Base-by-base conservation (phyloP, 2,329 filamentous ascomycete genomes). In the Periconia digitata region DNA sequence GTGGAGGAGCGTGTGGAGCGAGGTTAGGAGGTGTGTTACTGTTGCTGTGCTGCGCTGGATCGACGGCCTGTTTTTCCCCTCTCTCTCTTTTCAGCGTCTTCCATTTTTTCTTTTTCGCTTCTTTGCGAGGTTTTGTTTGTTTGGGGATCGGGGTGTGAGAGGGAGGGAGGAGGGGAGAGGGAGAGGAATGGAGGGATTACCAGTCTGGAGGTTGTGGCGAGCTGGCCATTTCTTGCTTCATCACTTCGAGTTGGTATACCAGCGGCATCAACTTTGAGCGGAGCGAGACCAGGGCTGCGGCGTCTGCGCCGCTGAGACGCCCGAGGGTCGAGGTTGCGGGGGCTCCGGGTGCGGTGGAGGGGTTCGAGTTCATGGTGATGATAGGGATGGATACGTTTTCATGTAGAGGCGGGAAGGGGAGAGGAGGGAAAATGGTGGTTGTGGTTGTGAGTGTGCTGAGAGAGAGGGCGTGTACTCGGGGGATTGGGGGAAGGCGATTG, bases 61-160 rank as follows among this genome's bases (percentile, higher is more conserved):
- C n/a, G 43, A 17, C 5, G 53, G 51, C 51, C 56, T 59, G 29
- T n/a, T n/a, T n/a, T n/a, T n/a, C n/a, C n/a, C n/a, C n/a, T n/a
- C n/a, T n/a, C n/a, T n/a, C n/a, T n/a, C n/a, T n/a, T n/a, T n/a
- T n/a, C n/a, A n/a, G n/a, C n/a, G n/a, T n/a, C n/a, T n/a, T n/a
- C n/a, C n/a, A n/a, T n/a, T n/a, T n/a, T n/a, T n/a, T n/a, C n/a
- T n/a, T n/a, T 0, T 32, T 32, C 10, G 27, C 10, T 3, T 10
- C 10, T 3, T 10, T 17, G 43, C 2, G 8, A 18, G 45, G 44
- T 46, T 37, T 46, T 37, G 23, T 35, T 15, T 36, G 35, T 40
- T 27, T 24, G 18, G 69, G 66, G 6, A 54, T 43, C 1, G 73
- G 67, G 40, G 71, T 56, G 5, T 70, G 68, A 22, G 70, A 3